A percentile compares a stretch with the other conserved stretches of the same genome.
phyloP scores from a whole-genome alignment of 2,329 filamentous ascomycete species.

The Xylaria arbuscula region DNA sequence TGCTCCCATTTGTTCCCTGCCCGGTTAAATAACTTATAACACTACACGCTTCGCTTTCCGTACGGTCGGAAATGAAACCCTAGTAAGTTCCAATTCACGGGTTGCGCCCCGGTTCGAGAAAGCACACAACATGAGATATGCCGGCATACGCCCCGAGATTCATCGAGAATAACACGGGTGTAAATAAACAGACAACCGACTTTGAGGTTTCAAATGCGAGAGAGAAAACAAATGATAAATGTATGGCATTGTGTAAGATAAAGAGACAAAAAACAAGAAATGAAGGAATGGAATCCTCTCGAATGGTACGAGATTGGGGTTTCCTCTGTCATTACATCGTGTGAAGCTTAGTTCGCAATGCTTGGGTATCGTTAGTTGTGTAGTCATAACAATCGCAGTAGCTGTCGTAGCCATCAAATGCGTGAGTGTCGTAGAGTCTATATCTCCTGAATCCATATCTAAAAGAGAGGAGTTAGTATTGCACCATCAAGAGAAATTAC shows the following conservation, averaged over 20 bases:
- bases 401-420: constrained; percentile 37
- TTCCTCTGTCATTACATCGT: constrained; percentile 49
- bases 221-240: constrained; percentile 8
- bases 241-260: constrained; percentile 18
- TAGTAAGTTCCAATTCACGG: constrained; percentile 18
- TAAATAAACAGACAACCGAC: constrained; percentile 3
- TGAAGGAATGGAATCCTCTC: constrained; percentile 15
- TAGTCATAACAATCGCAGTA: constrained; percentile 35
- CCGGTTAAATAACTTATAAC: neutral
- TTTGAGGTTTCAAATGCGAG: constrained; percentile 12
- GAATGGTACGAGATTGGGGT: constrained; percentile 30
- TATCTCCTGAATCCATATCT: constrained; percentile 63
- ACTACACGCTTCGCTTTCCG: neutral
- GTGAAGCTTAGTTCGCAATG: constrained; percentile 46
- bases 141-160: neutral
- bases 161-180: neutral
- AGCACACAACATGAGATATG: neutral
- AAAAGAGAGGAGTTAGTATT: constrained; percentile 44
- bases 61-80: constrained; percentile 1
- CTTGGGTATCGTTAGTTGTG: constrained; percentile 50
- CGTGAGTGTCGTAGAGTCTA: constrained; percentile 50
- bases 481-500: neutral
- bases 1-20: neutral
- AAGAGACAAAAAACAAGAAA: constrained; percentile 19
- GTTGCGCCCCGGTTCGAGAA: neutral